Base-by-base conservation (phyloP, 2,329 filamentous ascomycete species). In the Calonectria hawksworthii region DNA sequence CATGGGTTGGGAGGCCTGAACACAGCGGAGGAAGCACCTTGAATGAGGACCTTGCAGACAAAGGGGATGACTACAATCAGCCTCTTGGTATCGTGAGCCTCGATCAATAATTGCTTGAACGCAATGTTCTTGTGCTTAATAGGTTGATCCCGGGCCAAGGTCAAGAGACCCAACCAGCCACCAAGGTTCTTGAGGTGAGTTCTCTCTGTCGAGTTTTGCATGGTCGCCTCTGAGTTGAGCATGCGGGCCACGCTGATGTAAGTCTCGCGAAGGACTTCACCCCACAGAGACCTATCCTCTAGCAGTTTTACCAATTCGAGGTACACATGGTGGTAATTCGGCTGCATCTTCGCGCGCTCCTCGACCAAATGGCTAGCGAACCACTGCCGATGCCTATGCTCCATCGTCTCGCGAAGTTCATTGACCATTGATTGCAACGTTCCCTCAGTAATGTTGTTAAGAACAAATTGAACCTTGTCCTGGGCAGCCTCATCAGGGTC, bases 101-200 rank as follows among this genome's bases (percentile, higher is more conserved):
- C 97, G 56, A 98, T 93, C 6, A 99, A 90, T 8, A 99, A 89
- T 81, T 99, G 95, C 85, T 98, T 98, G 90, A 99, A 99, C 2
- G 96, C 98, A 75, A 99, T 96, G 82, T 99, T 98, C 82, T 94
- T 96, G 84, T 98, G 96, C 82, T 96, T 96, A 86, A 99, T 98
- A 0, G 97, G 97, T 83, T 96, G 96, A 83, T 99, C 94, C 68
- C 96, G 93, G 32, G 97, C 97, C 70, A 99, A 92, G 1, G 97
- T 99, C 80, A 99, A 85, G 23, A 96, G 94, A 14, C 97, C 97
- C 51, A 99, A 92, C 98, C 98, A 99, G 50, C 92, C 93, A 75
- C 95, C 97, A 18, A 99, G 90, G 82, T 98, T 98, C 86, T 99
- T 99, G 41, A 99, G 88, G 80, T 98, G 95, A 3, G 93, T 93